phyloP scores from a whole-genome alignment of 2,329 filamentous ascomycete genomes.

The Fusarium sp. region DNA sequence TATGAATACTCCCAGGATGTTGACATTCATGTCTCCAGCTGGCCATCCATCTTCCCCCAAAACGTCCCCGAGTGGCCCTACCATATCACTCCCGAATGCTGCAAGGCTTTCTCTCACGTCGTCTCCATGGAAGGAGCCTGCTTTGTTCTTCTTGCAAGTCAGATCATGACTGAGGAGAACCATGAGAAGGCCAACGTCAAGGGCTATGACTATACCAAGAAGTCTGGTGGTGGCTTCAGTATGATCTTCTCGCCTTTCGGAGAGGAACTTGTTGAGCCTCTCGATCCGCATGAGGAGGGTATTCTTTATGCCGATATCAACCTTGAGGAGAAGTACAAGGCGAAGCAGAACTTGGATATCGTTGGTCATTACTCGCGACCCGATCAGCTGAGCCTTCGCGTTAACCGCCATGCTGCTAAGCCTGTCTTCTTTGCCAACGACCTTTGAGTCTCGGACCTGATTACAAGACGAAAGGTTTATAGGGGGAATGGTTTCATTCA shows the following conservation, averaged over 20 bases:
- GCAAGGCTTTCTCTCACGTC: slow-evolving; percentile 56
- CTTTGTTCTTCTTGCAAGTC: slow-evolving; percentile 65
- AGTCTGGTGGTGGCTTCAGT: slow-evolving; percentile 40
- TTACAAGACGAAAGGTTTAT: neutral
- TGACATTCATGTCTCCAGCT: slow-evolving; percentile 60
- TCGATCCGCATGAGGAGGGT: slow-evolving; percentile 47
- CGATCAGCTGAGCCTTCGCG: slow-evolving; percentile 52
- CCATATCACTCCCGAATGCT: slow-evolving; percentile 40
- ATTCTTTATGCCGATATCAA: slow-evolving; percentile 55
- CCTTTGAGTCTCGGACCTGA: neutral
- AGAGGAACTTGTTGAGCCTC: slow-evolving; percentile 43
- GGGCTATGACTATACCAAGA: slow-evolving; percentile 45
- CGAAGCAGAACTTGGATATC: slow-evolving; percentile 52
- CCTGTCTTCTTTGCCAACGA: slow-evolving; percentile 14
- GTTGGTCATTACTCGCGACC: slow-evolving; percentile 50
- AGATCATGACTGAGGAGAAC: slow-evolving; percentile 58
- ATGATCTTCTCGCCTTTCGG: slow-evolving; percentile 51
- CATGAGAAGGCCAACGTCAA: slow-evolving; percentile 42
- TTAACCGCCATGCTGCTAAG: slow-evolving; percentile 8
- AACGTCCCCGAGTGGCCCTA: slow-evolving; percentile 37
- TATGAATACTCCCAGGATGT: slow-evolving; percentile 57
- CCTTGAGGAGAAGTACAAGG: slow-evolving; percentile 37
- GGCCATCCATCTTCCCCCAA: slow-evolving; percentile 51
- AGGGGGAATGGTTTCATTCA: too few relatives aligned
- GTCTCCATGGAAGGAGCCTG: slow-evolving; percentile 67